Conservation (phyloP, 805 yeast species). For the Blastobotrys muscicola region DNA sequence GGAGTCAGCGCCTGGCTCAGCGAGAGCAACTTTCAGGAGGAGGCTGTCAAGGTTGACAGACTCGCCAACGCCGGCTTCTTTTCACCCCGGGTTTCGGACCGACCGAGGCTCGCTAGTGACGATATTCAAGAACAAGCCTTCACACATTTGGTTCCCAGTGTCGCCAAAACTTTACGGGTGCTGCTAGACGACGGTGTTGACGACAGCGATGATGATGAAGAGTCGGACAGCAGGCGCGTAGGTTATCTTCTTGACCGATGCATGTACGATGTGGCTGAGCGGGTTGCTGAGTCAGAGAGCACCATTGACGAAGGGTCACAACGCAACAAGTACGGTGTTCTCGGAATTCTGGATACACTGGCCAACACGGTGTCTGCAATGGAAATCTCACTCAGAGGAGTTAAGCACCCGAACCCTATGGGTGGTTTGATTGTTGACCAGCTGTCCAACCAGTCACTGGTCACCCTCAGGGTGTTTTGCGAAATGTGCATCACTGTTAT, state of each 20-base stretch:
- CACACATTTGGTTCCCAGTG: neutral
- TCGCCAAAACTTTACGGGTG: neutral
- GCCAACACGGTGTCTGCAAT: constrained; percentile 51
- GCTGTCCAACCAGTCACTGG: constrained; percentile 50
- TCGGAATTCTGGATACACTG: constrained; percentile 19
- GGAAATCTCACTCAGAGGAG: constrained; percentile 58
- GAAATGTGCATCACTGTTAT: constrained; percentile 23
- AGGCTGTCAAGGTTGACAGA: too few species aligned
- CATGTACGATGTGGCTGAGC: too few species aligned
- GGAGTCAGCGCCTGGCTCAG: constrained; percentile 5
- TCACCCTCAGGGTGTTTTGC: constrained; percentile 44
- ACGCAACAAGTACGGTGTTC: too few species aligned
- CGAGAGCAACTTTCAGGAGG: too few species aligned
- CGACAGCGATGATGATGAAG: neutral
- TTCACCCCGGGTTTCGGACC: constrained; percentile 3
- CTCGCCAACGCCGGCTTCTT: constrained; percentile 19
- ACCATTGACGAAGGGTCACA: too few species aligned
- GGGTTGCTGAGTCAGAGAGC: too few species aligned
- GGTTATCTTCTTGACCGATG: too few species aligned
- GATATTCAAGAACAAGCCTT: neutral
- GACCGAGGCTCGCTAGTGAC: neutral
- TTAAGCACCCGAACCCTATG: constrained; percentile 20
- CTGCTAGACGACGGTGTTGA: neutral
- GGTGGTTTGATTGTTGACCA: constrained; percentile 44
- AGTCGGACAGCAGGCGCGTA: neutral